A percentile compares a stretch with the other conserved stretches of the same genome.
Evolutionary conservation across 257 asterid genomes (phyloP).

Genomic region (Salvia rosmarinus): DNA sequence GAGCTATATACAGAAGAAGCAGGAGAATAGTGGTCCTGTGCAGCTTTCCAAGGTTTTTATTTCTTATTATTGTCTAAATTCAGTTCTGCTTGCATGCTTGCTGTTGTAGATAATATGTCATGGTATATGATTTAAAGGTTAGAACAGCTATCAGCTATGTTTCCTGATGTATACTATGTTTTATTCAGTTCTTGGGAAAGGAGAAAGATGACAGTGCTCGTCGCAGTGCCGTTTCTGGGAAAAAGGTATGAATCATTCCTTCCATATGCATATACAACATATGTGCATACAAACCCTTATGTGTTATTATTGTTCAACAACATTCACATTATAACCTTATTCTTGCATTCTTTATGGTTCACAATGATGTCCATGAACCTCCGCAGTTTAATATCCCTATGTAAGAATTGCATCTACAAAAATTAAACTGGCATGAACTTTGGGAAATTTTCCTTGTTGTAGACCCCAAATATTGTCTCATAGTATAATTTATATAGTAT

Average conservation of each 20-base stretch:
- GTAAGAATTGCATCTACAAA: not conserved
- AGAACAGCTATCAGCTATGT: not conserved
- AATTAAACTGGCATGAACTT: not conserved
- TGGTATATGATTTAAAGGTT: not conserved
- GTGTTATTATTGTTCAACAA: conserved; percentile 14
- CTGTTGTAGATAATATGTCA: not conserved
- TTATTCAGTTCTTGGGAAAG: conserved; percentile 77
- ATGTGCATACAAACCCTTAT: conserved; percentile 18
- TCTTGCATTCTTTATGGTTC: conserved; percentile 19
- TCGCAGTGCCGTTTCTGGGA: conserved; percentile 97
- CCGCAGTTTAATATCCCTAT: not conserved
- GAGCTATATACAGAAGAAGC: conserved; percentile 88
- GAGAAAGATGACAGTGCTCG: conserved; percentile 85
- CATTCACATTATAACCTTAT: conserved; percentile 12
- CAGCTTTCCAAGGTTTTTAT: conserved; percentile 84
- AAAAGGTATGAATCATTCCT: conserved; percentile 58
- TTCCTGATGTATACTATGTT: conserved; percentile 30
- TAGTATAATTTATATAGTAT: not conserved
- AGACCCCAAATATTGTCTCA: not conserved
- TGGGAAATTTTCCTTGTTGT: not conserved
- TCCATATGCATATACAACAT: conserved; percentile 9
- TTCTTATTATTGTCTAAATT: not conserved
- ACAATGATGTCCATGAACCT: conserved; percentile 15
- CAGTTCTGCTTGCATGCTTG: not conserved
- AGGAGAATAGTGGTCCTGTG: conserved; percentile 87